These are phyloP conservation scores for Acanthamoeba sp. DNA, from an alignment of 208 protist species.

Conservation along the genomic window DNA sequence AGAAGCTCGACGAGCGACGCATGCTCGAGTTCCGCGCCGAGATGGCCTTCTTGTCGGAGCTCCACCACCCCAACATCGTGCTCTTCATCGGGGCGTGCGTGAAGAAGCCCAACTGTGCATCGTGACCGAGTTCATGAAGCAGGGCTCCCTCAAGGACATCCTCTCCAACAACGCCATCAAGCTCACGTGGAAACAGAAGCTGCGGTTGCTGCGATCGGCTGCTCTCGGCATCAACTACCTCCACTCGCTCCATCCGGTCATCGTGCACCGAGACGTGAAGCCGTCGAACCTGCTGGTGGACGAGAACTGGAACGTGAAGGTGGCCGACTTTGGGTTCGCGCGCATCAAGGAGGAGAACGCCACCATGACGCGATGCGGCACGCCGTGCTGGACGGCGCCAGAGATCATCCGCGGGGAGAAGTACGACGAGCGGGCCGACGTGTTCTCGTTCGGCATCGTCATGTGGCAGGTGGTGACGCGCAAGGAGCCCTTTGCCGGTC, in stretches of 20 bases:
- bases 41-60: slow-evolving; percentile 7
- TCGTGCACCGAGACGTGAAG: slow-evolving; percentile 25
- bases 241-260: slow-evolving; percentile 7
- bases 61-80: slow-evolving; percentile 49
- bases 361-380: slow-evolving; percentile 21
- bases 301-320: slow-evolving; percentile 45
- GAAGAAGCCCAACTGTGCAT: slow-evolving; percentile 10
- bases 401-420: neutral
- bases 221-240: slow-evolving; percentile 39
- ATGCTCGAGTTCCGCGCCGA: slow-evolving; percentile 15
- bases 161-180: neutral
- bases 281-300: slow-evolving; percentile 7
- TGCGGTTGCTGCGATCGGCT: neutral
- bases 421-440: slow-evolving; percentile 7
- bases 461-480: slow-evolving; percentile 1
- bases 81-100: slow-evolving; percentile 20
- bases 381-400: neutral
- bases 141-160: neutral
- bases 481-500: neutral
- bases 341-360: slow-evolving; percentile 39
- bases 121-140: slow-evolving; percentile 11
- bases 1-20: neutral
- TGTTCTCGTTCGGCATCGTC: slow-evolving; percentile 8
- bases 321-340: slow-evolving; percentile 36
- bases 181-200: slow-evolving; percentile 16